These are phyloP conservation scores for Leccinum subfulvum DNA, from an alignment of 1,284 basidiomycete genomes.

Conservation along the genomic window DNA sequence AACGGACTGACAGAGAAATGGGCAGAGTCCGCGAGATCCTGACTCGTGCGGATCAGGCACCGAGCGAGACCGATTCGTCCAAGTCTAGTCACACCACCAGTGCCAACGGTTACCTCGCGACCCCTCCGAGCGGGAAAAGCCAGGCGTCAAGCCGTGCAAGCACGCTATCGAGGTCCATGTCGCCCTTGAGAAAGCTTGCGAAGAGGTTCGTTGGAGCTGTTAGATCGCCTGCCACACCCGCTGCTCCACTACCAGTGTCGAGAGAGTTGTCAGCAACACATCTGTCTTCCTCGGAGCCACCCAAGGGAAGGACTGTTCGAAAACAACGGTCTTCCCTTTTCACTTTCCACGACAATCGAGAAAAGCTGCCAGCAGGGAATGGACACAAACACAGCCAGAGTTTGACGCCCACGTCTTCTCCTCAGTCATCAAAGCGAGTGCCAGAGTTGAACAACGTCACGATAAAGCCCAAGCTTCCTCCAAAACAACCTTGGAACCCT, in stretches of 20 bases:
- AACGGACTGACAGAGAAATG: constrained; percentile 81
- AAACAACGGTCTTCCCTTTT: constrained; percentile 64
- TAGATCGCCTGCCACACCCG: constrained; percentile 49
- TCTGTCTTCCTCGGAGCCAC: constrained; percentile 55
- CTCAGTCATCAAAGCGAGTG: constrained; percentile 32
- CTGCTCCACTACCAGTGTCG: constrained; percentile 35
- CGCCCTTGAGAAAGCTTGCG: constrained; percentile 74
- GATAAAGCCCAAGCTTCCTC: constrained; percentile 37
- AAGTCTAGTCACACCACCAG: constrained; percentile 50
- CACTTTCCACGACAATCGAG: constrained; percentile 41
- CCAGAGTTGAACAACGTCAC: constrained; percentile 43
- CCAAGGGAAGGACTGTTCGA: constrained; percentile 39
- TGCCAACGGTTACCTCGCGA: constrained; percentile 56
- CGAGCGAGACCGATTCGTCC: constrained; percentile 69
- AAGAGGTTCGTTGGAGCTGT: constrained; percentile 56
- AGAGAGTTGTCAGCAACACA: constrained; percentile 26
- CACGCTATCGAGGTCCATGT: constrained; percentile 69
- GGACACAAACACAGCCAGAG: constrained; percentile 70
- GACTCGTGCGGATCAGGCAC: constrained; percentile 48
- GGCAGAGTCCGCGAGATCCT: constrained; percentile 65
- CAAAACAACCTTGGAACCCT: constrained; percentile 69
- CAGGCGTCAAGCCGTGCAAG: constrained; percentile 50
- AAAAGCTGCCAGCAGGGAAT: constrained; percentile 44
- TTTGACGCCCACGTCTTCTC: constrained; percentile 66
- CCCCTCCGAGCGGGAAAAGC: constrained; percentile 52